Conservation (phyloP, 371 early-diverging fungal genomes). For the Lichtheimia hyalospora region DNA sequence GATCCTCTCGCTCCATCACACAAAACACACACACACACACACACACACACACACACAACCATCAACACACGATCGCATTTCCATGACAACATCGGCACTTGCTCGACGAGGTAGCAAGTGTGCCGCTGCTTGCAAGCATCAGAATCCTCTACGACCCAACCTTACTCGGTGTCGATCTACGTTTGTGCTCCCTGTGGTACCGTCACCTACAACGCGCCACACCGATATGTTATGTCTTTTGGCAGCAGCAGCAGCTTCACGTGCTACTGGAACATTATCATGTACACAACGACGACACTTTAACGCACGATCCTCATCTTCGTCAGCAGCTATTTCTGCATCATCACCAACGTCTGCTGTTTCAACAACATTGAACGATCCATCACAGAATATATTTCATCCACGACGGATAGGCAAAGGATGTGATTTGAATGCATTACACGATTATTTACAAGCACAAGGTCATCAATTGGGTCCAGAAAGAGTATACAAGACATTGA, state of each 20-base stretch:
- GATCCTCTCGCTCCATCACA: too few relatives aligned
- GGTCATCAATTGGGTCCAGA: slow-evolving; percentile 2
- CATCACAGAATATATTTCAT: slow-evolving; percentile 8
- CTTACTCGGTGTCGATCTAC: background rate
- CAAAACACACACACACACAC: too few relatives aligned
- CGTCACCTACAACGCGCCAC: slow-evolving; percentile 1
- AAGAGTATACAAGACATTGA: slow-evolving; percentile 24
- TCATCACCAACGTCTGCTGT: too few relatives aligned
- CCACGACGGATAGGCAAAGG: slow-evolving; percentile 12
- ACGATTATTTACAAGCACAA: slow-evolving; percentile 5
- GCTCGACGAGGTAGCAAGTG: slow-evolving; percentile 13
- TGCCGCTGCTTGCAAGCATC: slow-evolving; percentile 12
- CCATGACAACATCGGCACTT: slow-evolving; percentile 9
- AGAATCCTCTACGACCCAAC: too few relatives aligned
- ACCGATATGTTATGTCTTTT: slow-evolving; percentile 11
- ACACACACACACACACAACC: too few relatives aligned
- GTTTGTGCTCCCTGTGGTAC: background rate
- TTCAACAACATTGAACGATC: background rate
- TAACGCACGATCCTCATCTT: too few relatives aligned
- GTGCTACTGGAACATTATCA: background rate
- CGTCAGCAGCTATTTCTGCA: too few relatives aligned
- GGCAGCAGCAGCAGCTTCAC: slow-evolving; percentile 5
- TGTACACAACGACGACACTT: slow-evolving; percentile 3
- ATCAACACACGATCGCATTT: background rate
- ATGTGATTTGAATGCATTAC: slow-evolving; percentile 11